Evolutionary conservation across 2,329 filamentous ascomycete genomes (phyloP).

Genomic region (Byssoonygena ceratinophila): DNA sequence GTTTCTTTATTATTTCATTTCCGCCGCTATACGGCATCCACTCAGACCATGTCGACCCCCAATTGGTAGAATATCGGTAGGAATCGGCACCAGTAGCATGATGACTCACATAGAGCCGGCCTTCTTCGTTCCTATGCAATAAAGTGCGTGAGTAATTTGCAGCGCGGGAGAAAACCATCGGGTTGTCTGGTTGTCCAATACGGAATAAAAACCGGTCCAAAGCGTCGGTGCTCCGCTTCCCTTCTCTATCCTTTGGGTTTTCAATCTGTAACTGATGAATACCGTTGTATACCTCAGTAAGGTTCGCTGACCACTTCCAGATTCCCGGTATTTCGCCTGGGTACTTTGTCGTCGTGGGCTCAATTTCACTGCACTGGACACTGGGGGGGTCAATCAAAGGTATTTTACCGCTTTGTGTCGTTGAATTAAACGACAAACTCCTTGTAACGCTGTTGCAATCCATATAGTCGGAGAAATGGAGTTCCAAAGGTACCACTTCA

Average conservation of each 20-base stretch:
- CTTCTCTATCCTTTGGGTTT: slow-evolving; percentile 41
- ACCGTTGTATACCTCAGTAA: slow-evolving; percentile 50
- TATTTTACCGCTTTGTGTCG: slow-evolving; percentile 37
- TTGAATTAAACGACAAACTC: slow-evolving; percentile 45
- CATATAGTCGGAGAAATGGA: slow-evolving; percentile 53
- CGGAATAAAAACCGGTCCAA: slow-evolving; percentile 54
- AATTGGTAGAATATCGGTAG: slow-evolving; percentile 54
- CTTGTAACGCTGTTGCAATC: slow-evolving; percentile 46
- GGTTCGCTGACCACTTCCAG: slow-evolving; percentile 45
- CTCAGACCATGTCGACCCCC: slow-evolving; percentile 48
- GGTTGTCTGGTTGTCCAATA: slow-evolving; percentile 44
- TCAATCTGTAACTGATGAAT: slow-evolving; percentile 49
- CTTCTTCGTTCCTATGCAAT: slow-evolving; percentile 33
- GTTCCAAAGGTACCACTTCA: slow-evolving; percentile 41
- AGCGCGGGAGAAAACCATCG: slow-evolving; percentile 43
- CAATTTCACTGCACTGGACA: slow-evolving; percentile 38
- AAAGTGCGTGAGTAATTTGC: slow-evolving; percentile 46
- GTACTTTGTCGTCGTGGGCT: slow-evolving; percentile 27
- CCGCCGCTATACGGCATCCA: slow-evolving; percentile 49
- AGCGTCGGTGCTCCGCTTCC: slow-evolving; percentile 33
- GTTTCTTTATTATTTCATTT: slow-evolving; percentile 39
- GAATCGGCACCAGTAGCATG: slow-evolving; percentile 51
- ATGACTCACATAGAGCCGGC: slow-evolving; percentile 45
- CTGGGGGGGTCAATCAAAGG: slow-evolving; percentile 38
- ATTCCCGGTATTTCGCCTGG: slow-evolving; percentile 45